A percentile compares a stretch with the other conserved stretches of the same genome.
Conservation (phyloP, 768 basidiomycete species). For the Dentipellis sp. region DNA sequence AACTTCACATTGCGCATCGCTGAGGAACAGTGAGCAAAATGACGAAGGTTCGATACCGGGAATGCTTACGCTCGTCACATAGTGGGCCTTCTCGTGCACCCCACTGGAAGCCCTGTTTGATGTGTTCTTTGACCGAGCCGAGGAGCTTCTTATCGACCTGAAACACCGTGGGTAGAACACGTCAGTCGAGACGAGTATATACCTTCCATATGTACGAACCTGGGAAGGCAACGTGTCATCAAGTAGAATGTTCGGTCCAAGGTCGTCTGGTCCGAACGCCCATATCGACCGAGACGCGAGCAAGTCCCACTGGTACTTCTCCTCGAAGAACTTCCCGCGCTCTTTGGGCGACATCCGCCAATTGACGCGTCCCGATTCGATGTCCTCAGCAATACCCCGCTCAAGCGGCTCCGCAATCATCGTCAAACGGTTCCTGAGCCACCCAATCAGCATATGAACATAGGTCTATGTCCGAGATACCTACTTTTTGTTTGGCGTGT, state of each 20-base stretch:
- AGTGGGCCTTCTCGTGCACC: slow-evolving; percentile 94
- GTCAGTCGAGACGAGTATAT: background rate
- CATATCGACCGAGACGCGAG: slow-evolving; percentile 97
- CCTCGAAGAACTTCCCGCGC: slow-evolving; percentile 90
- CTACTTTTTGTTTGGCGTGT: slow-evolving; percentile 98
- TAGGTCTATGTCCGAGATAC: slow-evolving; percentile 18
- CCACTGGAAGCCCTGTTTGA: slow-evolving; percentile 99
- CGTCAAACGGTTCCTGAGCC: slow-evolving; percentile 84
- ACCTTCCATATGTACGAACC: slow-evolving; percentile 29
- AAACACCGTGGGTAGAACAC: background rate
- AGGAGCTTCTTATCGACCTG: slow-evolving; percentile 92
- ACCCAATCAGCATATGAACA: slow-evolving; percentile 7
- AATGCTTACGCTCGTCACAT: slow-evolving; percentile 91
- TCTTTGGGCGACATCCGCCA: slow-evolving; percentile 96
- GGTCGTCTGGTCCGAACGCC: slow-evolving; percentile 98
- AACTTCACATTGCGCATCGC: slow-evolving; percentile 99
- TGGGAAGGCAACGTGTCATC: slow-evolving; percentile 96
- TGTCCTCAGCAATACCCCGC: slow-evolving; percentile 90
- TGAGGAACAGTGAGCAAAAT: slow-evolving; percentile 21
- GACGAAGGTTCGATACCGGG: background rate
- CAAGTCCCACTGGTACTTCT: slow-evolving; percentile 97
- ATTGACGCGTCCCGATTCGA: slow-evolving; percentile 86
- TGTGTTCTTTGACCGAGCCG: slow-evolving; percentile 82
- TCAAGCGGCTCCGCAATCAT: slow-evolving; percentile 99
- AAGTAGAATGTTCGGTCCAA: slow-evolving; percentile 85